phyloP scores from a whole-genome alignment of 176 grass and related monocot species.

The Chloris gayana region DNA sequence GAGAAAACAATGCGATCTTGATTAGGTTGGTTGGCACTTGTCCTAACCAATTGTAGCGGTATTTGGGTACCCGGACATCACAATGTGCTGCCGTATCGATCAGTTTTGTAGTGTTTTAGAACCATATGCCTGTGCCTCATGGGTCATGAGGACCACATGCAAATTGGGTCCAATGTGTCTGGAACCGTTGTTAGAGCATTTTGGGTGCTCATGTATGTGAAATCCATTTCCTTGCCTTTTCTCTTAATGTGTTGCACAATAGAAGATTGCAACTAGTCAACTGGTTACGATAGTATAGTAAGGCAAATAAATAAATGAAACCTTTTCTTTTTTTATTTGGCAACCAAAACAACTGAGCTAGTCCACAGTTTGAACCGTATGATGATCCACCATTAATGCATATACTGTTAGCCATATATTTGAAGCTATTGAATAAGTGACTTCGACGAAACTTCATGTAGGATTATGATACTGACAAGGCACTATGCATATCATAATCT shows the following conservation, averaged over 20 bases:
- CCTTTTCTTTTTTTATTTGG: neutral
- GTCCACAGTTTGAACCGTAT: neutral
- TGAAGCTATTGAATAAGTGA: neutral
- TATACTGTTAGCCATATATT: neutral
- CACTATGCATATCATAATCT: neutral
- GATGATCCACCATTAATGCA: neutral
- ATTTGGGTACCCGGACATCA: conserved; percentile 4
- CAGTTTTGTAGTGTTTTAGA: neutral
- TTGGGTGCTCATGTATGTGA: neutral
- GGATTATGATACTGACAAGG: neutral
- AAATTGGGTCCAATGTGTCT: no score
- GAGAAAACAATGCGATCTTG: neutral
- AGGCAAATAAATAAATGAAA: neutral
- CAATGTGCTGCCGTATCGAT: conserved; percentile 17
- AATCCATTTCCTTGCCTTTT: conserved; percentile 12
- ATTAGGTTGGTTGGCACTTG: conserved; percentile 16
- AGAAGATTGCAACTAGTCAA: neutral
- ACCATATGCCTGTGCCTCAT: conserved; percentile 19
- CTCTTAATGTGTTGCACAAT: neutral
- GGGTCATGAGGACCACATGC: neutral
- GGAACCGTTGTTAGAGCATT: neutral
- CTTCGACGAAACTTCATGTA: neutral
- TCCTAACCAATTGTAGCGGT: neutral
- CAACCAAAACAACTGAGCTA: neutral
- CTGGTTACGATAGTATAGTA: neutral